Base-by-base conservation (phyloP, 192 early-diverging fungal genomes). In the Funneliformis geosporum region DNA sequence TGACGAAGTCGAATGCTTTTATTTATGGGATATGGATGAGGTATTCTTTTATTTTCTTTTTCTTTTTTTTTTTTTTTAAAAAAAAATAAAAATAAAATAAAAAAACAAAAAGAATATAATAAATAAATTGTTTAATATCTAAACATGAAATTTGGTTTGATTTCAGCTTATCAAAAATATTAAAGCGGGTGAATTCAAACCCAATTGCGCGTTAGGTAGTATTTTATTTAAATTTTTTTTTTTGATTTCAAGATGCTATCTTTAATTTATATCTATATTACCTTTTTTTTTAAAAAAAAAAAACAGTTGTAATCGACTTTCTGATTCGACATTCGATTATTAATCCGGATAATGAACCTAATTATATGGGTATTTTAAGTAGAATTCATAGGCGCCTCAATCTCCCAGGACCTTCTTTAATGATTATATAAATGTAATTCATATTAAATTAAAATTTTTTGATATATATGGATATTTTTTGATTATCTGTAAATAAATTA, bases 1-100 rank as follows among this genome's bases (percentile, higher is more conserved):
- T 76, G 94, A 92, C 10, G 97, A 99, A 82, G 97, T 97, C 2
- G 88, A 94, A 60, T 84, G 82, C 44, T 95, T 97, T 74, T 87
- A 91, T 55, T 82, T 96, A 65, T 88, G 91, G 93, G 75, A 83
- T 12, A 81, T 96, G 59, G 87, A 90, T 23, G 83, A 94, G 80
- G 88, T 95, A 68, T n/a, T 76, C 42, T 75, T 73, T 14, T 50
- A 76, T 0, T 81, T 78, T 68, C 7, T 67, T 42, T 21, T 28
- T 14, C 18, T 23, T 50, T 39, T 60, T 60, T 79, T 27, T 44
- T 11, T 40, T 43, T 27, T 44, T 67, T 76, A 5, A 7, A 47
- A 38, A 27, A n/a, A n/a, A n/a, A n/a, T n/a, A n/a, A n/a, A n/a
- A n/a, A n/a, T n/a, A n/a, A n/a, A n/a, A n/a, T n/a, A n/a, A n/a